Evolutionary conservation across 164 flowering plant species (phyloP), one percentile per base, ranked within the genome.

Genomic region (Aristolochia fimbriata): DNA sequence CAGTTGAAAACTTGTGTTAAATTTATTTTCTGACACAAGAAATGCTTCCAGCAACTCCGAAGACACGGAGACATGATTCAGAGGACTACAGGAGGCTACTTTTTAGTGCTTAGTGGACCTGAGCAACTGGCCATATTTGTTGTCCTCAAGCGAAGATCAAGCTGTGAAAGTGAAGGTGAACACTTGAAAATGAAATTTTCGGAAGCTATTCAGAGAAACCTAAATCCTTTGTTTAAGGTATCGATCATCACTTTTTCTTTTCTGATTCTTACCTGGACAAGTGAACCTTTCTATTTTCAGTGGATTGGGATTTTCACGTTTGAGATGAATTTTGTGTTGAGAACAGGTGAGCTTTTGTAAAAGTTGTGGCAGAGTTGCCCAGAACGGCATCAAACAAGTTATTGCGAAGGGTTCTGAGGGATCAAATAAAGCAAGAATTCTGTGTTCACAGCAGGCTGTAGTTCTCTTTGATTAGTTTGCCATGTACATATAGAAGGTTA

Each of bases 221-320:
- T 94, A 24, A 94, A 94, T 65, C 99, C 99, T 45, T 59, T 94
- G 65, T 93, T 90, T 53, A 90, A 90, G 99, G 96, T 90, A 70
- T 47, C 23, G 33, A 17, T 43, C 20, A 14, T 6, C 47, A n/a
- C 49, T 22, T n/a, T 15, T 47, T 27, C 30, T 27, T 27, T 27
- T 27, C 30, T 24, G 6, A 8, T 22, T 15, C 17, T 51, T 4
- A 20, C 45, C 19, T 8, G 16, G 20, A 15, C 2, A 0, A 30
- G 31, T 56, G 13, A 27, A 20, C 45, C 61, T 57, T 16, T 20
- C 47, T 20, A 22, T 70, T 30, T 20, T 6, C 12, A n/a, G 21
- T 20, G 25, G 21, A 51, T 20, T 4, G 24, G 11, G 21, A 51
- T 51, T 51, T 13, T 6, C 25, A 20, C 15, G 56, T 22, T 52